These are phyloP conservation scores for Boletus sp. DNA, from an alignment of 1,284 basidiomycete genomes.

Conservation along the genomic window DNA sequence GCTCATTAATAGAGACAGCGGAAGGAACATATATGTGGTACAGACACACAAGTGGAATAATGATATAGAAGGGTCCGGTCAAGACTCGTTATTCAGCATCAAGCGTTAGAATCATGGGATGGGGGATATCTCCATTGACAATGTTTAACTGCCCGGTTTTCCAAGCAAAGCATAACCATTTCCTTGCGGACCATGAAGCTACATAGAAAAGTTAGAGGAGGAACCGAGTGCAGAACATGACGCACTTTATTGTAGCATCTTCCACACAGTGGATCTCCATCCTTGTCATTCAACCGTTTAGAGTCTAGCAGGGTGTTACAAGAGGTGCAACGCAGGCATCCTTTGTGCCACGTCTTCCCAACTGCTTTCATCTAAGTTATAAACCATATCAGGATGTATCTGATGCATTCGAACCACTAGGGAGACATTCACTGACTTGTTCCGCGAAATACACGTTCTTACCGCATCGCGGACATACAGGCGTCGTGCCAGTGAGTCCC, in stretches of 20 bases:
- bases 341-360: slow-evolving; percentile 72
- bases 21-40: slow-evolving; percentile 21
- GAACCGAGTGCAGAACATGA: slow-evolving; percentile 2
- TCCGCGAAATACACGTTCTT: slow-evolving; percentile 65
- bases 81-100: slow-evolving; percentile 12
- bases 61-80: slow-evolving; percentile 17
- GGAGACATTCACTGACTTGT: slow-evolving; percentile 38
- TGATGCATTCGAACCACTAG: neutral
- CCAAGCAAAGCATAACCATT: slow-evolving; percentile 71
- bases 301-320: slow-evolving; percentile 67
- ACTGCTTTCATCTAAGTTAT: slow-evolving; percentile 71
- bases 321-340: slow-evolving; percentile 67
- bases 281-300: slow-evolving; percentile 65
- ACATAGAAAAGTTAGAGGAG: slow-evolving; percentile 5
- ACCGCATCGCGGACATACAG: slow-evolving; percentile 52
- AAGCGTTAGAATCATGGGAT: slow-evolving; percentile 1
- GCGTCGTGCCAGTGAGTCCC: slow-evolving; percentile 41
- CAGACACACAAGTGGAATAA: slow-evolving; percentile 24
- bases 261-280: slow-evolving; percentile 63
- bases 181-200: slow-evolving; percentile 70
- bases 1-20: slow-evolving; percentile 13
- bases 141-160: slow-evolving; percentile 44
- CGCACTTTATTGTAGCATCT: slow-evolving; percentile 70
- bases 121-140: neutral
- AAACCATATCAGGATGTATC: slow-evolving; percentile 12